phyloP scores from a whole-genome alignment of 73 alveolate genomes.

The Paramecium octaurelia region DNA sequence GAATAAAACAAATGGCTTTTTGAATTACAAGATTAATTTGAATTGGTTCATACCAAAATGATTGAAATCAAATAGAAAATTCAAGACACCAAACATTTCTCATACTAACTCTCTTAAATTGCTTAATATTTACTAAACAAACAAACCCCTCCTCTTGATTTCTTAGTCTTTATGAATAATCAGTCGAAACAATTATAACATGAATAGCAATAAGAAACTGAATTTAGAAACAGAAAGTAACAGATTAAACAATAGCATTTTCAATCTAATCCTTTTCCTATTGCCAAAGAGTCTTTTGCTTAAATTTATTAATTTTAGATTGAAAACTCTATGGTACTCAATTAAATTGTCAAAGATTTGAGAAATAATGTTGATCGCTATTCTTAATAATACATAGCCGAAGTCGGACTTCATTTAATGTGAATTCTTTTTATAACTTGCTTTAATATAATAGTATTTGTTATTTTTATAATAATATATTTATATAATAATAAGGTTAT shows the following conservation, averaged over 20 bases:
- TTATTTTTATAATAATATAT: background rate
- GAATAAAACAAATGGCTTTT: background rate
- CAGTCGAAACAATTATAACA: background rate
- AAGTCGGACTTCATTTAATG: conserved; percentile 8
- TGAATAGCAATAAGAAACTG: background rate
- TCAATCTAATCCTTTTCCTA: background rate
- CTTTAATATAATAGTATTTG: background rate
- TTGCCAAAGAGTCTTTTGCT: background rate
- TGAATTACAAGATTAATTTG: conserved; percentile 7
- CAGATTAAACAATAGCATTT: background rate
- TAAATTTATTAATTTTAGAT: background rate
- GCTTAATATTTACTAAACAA: background rate
- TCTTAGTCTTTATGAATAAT: conserved; percentile 28
- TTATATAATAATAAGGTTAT: background rate
- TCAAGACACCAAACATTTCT: background rate
- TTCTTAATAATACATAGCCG: background rate
- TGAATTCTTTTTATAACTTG: background rate
- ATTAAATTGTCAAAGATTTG: background rate
- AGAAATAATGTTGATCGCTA: background rate
- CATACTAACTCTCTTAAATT: background rate
- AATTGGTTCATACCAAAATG: background rate
- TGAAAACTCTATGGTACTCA: background rate
- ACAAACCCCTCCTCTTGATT: conserved; percentile 7
- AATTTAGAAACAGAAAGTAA: background rate
- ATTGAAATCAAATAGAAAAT: background rate